Base-by-base conservation (phyloP, 495 filamentous ascomycete species). In the Oidiodendron maius region DNA sequence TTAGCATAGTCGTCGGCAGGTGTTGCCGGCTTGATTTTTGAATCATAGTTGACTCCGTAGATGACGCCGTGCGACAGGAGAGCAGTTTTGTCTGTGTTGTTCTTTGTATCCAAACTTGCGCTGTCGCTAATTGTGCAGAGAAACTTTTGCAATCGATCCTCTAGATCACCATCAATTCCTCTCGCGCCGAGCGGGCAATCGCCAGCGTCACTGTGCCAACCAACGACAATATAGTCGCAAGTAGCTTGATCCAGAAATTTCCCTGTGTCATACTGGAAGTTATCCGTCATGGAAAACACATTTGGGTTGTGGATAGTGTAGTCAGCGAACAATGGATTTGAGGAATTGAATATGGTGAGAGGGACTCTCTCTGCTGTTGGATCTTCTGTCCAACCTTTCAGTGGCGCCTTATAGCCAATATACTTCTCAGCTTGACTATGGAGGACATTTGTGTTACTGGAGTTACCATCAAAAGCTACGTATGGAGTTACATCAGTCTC, bases 401-500 rank as follows among this genome's bases (percentile, higher is more conserved):
- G 35, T 23, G 10, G 11, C 11, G 17, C 17, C 32, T 0, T 46
- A 4, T 48, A 32, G 1, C 77, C 77, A 39, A 79, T 72, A 45
- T 75, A 81, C 4, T 71, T 50, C 53, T 79, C 76, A 5, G 73
- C 71, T 48, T 80, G 75, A 11, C 59, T 25, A 0, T 57, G 40
- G 8, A 75, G 53, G 21, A 44, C 48, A 1, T 42, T 36, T 16
- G 23, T n/a, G 16, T 30, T 37, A 6, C 16, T 39, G 40, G 0
- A 15, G 10, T 21, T 37, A 3, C 4, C 37, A 6, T 78, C 46
- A 35, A 69, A 79, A 3, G n/a, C n/a, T n/a, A n/a, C n/a, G n/a
- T n/a, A n/a, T n/a, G 77, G 75, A 0, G 72, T 61, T 0, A 75
- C 63, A 30, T 79, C 76, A 3, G 58, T 55, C 51, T 81, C 58